Evolutionary conservation across 2,329 filamentous ascomycete species (phyloP).

Genomic region (Didymella pomorum): DNA sequence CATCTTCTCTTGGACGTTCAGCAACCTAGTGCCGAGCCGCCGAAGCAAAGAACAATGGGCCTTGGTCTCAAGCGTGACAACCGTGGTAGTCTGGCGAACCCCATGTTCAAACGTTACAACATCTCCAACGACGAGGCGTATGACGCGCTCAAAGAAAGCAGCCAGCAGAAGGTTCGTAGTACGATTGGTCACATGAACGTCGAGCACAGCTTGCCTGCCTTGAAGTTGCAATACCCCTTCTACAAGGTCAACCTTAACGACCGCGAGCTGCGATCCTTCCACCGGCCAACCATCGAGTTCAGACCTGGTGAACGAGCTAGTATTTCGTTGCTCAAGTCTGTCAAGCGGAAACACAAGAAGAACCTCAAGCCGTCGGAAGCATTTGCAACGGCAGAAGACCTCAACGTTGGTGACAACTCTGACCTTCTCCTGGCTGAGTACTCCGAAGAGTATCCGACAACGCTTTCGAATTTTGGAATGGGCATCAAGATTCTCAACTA

Average conservation of each 20-base stretch:
- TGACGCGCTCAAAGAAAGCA: constrained; percentile 94
- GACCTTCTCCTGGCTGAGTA: constrained; percentile 91
- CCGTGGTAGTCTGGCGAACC: constrained; percentile 73
- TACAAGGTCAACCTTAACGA: constrained; percentile 84
- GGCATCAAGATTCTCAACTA: constrained; percentile 96
- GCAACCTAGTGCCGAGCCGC: constrained; percentile 68
- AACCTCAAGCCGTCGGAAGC: constrained; percentile 79
- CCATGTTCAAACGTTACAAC: constrained; percentile 85
- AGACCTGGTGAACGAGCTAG: constrained; percentile 73
- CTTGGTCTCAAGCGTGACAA: constrained; percentile 71
- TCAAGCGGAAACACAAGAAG: constrained; percentile 82
- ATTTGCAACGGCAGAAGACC: constrained; percentile 80
- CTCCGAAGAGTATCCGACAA: constrained; percentile 89
- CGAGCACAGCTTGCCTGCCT: constrained; percentile 90
- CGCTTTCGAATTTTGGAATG: constrained; percentile 97
- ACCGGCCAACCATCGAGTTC: constrained; percentile 80
- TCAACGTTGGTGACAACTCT: constrained; percentile 89
- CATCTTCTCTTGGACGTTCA: constrained; percentile 83
- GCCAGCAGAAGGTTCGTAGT: constrained; percentile 93
- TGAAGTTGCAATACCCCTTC: constrained; percentile 93
- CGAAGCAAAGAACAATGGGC: constrained; percentile 60
- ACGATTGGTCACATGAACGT: constrained; percentile 91
- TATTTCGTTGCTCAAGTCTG: constrained; percentile 72
- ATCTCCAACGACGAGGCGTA: constrained; percentile 97
- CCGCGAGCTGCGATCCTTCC: constrained; percentile 80